phyloP scores from a whole-genome alignment of 2,329 filamentous ascomycete genomes.

The Sclerotinia trifoliorum region DNA sequence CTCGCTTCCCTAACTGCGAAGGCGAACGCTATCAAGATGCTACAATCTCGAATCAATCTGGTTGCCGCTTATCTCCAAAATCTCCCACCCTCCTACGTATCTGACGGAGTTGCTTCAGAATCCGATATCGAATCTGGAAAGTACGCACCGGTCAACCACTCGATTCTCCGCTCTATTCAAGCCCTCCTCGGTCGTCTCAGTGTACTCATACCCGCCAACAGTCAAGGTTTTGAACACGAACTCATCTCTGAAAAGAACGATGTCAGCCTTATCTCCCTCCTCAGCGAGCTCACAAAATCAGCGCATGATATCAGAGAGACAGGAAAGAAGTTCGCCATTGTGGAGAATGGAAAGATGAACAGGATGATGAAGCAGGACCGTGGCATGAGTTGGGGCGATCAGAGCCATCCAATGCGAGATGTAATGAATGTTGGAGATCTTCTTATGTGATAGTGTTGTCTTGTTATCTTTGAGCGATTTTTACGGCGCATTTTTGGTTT shows the following conservation, averaged over 20 bases:
- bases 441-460: slow-evolving; percentile 20
- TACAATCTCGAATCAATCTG: slow-evolving; percentile 73
- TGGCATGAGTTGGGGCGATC: slow-evolving; percentile 20
- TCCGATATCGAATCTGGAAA: slow-evolving; percentile 33
- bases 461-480: background rate
- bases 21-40: slow-evolving; percentile 89
- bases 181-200: slow-evolving; percentile 80
- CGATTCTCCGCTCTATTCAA: slow-evolving; percentile 83
- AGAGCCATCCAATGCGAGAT: slow-evolving; percentile 19
- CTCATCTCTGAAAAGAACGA: slow-evolving; percentile 79
- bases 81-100: slow-evolving; percentile 65
- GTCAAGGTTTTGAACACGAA: slow-evolving; percentile 65
- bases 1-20: slow-evolving; percentile 75
- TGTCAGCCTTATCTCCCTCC: slow-evolving; percentile 72
- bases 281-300: slow-evolving; percentile 73
- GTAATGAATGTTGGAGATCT: slow-evolving; percentile 26
- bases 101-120: slow-evolving; percentile 44
- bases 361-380: slow-evolving; percentile 13
- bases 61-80: slow-evolving; percentile 74
- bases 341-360: slow-evolving; percentile 42
- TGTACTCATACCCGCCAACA: slow-evolving; percentile 71
- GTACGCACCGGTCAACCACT: slow-evolving; percentile 50
- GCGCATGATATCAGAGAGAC: slow-evolving; percentile 69
- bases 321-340: slow-evolving; percentile 68
- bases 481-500: slow-evolving; percentile 5